Conservation (phyloP, 331 rosid genomes). For the Pyracantha coccinea region DNA sequence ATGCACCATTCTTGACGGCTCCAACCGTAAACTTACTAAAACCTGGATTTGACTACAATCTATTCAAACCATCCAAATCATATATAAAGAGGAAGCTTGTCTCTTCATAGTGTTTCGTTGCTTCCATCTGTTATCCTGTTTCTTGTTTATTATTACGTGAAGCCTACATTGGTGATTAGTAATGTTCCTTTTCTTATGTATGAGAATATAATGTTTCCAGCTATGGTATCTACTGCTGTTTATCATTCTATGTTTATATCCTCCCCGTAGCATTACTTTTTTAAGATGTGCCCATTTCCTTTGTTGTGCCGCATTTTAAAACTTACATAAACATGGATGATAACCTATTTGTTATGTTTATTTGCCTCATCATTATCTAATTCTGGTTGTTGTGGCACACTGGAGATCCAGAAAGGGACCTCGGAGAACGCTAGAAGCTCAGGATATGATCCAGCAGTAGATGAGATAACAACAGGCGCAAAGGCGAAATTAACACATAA, state of each 20-base stretch:
- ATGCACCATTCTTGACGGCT: background rate
- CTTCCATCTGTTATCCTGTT: no score
- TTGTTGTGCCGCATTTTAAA: background rate
- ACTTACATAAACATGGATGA: background rate
- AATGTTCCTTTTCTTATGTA: background rate
- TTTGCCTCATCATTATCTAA: background rate
- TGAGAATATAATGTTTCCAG: background rate
- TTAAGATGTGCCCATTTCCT: background rate
- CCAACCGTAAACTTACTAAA: background rate
- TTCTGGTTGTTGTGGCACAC: slow-evolving; percentile 10
- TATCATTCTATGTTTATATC: background rate
- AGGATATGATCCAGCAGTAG: slow-evolving; percentile 37
- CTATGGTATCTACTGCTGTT: background rate
- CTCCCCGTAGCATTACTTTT: background rate
- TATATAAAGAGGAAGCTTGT: no score
- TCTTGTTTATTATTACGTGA: no score
- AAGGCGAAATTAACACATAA: slow-evolving; percentile 43
- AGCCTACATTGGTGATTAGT: no score
- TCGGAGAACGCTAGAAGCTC: slow-evolving; percentile 39
- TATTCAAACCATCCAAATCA: background rate
- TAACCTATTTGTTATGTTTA: background rate
- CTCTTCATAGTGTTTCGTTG: no score
- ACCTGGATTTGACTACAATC: background rate
- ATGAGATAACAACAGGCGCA: slow-evolving; percentile 34
- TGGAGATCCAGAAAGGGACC: slow-evolving; percentile 50